Evolutionary conservation across 176 grass and related monocot genomes (phyloP).

Genomic region (Oryza meridionalis): DNA sequence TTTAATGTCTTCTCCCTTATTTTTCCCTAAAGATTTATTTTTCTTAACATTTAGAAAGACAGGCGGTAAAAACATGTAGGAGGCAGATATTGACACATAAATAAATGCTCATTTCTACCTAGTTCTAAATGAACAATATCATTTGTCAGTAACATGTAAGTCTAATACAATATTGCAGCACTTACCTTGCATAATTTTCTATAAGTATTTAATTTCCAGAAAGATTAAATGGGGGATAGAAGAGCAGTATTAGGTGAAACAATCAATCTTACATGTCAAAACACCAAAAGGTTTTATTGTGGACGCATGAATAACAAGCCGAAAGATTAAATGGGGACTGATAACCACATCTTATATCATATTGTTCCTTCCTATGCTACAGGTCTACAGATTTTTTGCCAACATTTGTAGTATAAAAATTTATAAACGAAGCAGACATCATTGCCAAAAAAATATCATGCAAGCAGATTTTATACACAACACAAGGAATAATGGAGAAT

Average conservation of each 20-base stretch:
- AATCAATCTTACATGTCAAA: neutral
- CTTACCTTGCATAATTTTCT: neutral
- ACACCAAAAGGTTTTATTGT: neutral
- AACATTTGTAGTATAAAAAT: neutral
- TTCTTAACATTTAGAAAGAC: neutral
- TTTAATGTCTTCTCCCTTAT: neutral
- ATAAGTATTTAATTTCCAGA: neutral
- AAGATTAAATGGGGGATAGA: neutral
- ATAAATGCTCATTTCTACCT: neutral
- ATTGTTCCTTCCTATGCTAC: neutral
- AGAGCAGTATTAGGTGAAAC: neutral
- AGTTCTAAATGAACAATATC: neutral
- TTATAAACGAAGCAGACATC: neutral
- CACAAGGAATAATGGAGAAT: too few relatives aligned
- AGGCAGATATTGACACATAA: neutral
- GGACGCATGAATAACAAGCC: neutral
- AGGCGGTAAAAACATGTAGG: neutral
- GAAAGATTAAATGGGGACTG: neutral
- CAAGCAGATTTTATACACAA: too few relatives aligned
- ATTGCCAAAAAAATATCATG: too few relatives aligned
- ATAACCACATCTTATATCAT: slow-evolving; percentile 10
- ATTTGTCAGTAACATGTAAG: neutral
- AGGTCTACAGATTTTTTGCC: neutral
- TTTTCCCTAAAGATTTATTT: neutral
- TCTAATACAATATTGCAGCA: neutral